Percentiles rank a stretch among this genome's conserved stretches.
These are phyloP conservation scores for Aspergillus piperis DNA, from an alignment of 2,329 filamentous ascomycete genomes.

Conservation along the genomic window DNA sequence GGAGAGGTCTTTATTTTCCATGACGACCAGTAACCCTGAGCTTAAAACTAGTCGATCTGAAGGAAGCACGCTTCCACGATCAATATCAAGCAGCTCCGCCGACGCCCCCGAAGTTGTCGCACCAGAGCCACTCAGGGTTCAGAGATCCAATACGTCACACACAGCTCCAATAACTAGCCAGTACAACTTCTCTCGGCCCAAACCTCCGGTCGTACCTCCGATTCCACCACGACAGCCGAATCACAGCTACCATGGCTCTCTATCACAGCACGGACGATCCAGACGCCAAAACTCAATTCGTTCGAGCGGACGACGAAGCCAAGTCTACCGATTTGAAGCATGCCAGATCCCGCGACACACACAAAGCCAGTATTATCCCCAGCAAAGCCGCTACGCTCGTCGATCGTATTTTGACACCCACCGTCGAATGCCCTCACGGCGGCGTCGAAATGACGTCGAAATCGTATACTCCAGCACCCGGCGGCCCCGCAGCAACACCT, in stretches of 20 bases:
- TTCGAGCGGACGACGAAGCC: constrained; percentile 14
- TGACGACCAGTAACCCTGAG: not conserved
- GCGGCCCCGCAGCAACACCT: constrained; percentile 37
- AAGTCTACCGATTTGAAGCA: constrained; percentile 32
- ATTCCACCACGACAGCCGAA: constrained; percentile 13
- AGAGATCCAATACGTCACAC: constrained; percentile 28
- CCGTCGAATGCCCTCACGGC: constrained; percentile 23
- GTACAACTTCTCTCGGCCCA: constrained; percentile 28
- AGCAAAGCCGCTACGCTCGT: constrained; percentile 23
- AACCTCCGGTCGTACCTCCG: constrained; percentile 23
- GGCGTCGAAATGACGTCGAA: constrained; percentile 36
- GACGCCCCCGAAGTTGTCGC: constrained; percentile 39
- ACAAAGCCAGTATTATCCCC: constrained; percentile 30
- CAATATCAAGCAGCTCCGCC: constrained; percentile 36
- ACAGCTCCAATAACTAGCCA: constrained; percentile 18
- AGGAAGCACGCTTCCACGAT: constrained; percentile 18
- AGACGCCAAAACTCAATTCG: constrained; percentile 17
- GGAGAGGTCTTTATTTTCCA: not conserved
- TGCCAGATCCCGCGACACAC: constrained; percentile 28
- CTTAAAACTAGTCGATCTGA: not conserved
- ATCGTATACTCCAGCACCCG: constrained; percentile 38
- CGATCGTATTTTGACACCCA: constrained; percentile 25
- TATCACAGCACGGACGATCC: constrained; percentile 12
- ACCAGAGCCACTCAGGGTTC: constrained; percentile 27
- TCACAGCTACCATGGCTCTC: constrained; percentile 11